Conservation (phyloP, 2,329 filamentous ascomycete species). For the Fusarium staphyleae region DNA sequence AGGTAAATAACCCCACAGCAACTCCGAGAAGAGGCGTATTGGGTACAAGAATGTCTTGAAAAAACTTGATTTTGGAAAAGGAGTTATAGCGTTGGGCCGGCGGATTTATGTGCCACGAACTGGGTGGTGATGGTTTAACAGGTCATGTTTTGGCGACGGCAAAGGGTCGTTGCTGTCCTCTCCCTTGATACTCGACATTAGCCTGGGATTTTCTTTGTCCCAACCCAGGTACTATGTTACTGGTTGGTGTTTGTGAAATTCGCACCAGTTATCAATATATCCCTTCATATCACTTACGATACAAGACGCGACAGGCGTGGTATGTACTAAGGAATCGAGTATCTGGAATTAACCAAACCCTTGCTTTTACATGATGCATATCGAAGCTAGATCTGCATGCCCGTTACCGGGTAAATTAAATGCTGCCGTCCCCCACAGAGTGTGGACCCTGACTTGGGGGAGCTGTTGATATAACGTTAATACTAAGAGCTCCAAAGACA, state of each 20-base stretch:
- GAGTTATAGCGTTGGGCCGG: slow-evolving; percentile 25
- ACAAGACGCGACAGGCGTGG: no score
- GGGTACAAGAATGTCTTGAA: slow-evolving; percentile 34
- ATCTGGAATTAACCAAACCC: no score
- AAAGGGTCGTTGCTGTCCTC: slow-evolving; percentile 19
- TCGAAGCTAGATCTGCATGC: no score
- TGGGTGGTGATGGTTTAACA: slow-evolving; percentile 8
- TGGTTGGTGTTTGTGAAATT: slow-evolving; percentile 10
- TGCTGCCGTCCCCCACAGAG: slow-evolving; percentile 14
- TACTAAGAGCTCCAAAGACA: slow-evolving; percentile 2
- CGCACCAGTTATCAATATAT: background rate
- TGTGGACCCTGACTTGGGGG: slow-evolving; percentile 13
- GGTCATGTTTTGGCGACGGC: slow-evolving; percentile 11
- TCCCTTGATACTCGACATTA: slow-evolving; percentile 17
- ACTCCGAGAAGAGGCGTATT: slow-evolving; percentile 10
- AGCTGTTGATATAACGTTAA: background rate
- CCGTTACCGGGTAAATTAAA: no score
- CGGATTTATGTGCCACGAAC: slow-evolving; percentile 27
- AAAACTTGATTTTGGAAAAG: slow-evolving; percentile 11
- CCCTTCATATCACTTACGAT: no score
- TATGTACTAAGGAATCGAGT: no score
- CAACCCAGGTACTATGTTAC: slow-evolving; percentile 10
- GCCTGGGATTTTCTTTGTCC: slow-evolving; percentile 5
- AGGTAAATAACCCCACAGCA: slow-evolving; percentile 6
- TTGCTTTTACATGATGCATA: no score